Conservation (phyloP, 2,329 filamentous ascomycete genomes). For the Tolypocladium sp. region DNA sequence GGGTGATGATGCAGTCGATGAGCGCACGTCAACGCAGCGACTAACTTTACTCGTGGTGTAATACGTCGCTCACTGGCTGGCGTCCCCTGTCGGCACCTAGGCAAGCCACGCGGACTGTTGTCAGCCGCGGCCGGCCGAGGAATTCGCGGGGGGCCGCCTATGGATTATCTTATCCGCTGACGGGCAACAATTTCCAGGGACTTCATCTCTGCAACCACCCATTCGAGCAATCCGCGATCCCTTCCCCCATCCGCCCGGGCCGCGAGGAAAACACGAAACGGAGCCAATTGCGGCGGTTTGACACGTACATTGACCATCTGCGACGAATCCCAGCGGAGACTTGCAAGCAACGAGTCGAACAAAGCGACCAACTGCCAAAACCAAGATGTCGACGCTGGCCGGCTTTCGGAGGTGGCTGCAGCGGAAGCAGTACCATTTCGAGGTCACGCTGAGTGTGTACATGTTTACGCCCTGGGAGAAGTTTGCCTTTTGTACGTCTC, state of each 20-base stretch:
- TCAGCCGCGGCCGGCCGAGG: background rate
- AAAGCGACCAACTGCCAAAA: too few relatives aligned
- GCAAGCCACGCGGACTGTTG: background rate
- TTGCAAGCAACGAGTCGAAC: background rate
- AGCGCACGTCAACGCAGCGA: background rate
- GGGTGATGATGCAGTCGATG: background rate
- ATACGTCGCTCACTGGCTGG: background rate
- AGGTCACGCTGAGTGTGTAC: constrained; percentile 93
- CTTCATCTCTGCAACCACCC: background rate
- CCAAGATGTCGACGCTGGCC: constrained; percentile 30
- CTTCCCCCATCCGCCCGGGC: background rate
- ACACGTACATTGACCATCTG: background rate
- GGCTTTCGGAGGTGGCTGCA: constrained; percentile 74
- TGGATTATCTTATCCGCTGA: background rate
- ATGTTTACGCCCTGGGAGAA: constrained; percentile 96
- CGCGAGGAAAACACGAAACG: background rate
- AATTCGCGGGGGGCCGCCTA: background rate
- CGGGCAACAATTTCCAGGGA: background rate
- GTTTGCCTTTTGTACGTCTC: constrained; percentile 81
- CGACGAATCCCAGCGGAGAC: background rate
- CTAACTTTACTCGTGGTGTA: background rate
- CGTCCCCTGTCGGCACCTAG: background rate
- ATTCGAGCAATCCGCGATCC: background rate
- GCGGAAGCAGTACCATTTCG: constrained; percentile 95
- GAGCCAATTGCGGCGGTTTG: background rate